Percentiles rank a stretch among this genome's conserved stretches.
phyloP scores from a whole-genome alignment of 2,329 filamentous ascomycete species.

The Pezicula rhizophila region DNA sequence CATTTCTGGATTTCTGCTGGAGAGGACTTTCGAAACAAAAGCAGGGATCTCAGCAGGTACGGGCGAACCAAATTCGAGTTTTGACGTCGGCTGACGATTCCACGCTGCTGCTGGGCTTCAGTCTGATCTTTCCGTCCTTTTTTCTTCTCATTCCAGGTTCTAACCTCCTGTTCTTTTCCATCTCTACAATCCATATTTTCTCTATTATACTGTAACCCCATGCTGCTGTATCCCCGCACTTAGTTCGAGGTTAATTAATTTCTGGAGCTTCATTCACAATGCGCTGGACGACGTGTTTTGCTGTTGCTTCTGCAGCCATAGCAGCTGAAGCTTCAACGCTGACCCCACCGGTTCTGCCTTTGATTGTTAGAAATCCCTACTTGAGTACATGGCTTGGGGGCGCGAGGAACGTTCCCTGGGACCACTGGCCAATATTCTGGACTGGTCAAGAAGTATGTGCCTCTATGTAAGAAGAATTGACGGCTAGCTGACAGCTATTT shows the following conservation, averaged over 20 bases:
- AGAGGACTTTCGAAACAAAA: background rate
- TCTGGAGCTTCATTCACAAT: conserved; percentile 11
- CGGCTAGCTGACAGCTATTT: conserved; percentile 1
- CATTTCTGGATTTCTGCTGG: background rate
- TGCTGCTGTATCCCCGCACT: background rate
- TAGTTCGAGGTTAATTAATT: too few relatives aligned
- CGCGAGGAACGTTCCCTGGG: conserved; percentile 71
- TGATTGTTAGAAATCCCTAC: conserved; percentile 55
- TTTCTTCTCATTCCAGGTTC: background rate
- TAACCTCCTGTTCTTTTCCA: background rate
- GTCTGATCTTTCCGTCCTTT: background rate
- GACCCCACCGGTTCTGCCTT: conserved; percentile 49
- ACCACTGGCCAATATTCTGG: conserved; percentile 82
- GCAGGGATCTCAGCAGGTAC: background rate
- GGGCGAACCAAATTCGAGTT: background rate
- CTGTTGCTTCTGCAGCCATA: conserved; percentile 21
- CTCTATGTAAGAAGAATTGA: background rate
- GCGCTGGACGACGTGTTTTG: conserved; percentile 23
- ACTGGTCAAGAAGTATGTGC: conserved; percentile 55
- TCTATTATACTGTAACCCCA: background rate
- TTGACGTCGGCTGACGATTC: background rate
- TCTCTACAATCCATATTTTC: too few relatives aligned
- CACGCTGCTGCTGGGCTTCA: background rate
- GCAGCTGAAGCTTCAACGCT: conserved; percentile 42
- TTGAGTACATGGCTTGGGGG: conserved; percentile 56